A percentile compares a stretch with the other conserved stretches of the same genome.
Evolutionary conservation across 228 moss, liverwort and hornwort genomes (phyloP).

Genomic region (Sphagnum magellanicum): DNA sequence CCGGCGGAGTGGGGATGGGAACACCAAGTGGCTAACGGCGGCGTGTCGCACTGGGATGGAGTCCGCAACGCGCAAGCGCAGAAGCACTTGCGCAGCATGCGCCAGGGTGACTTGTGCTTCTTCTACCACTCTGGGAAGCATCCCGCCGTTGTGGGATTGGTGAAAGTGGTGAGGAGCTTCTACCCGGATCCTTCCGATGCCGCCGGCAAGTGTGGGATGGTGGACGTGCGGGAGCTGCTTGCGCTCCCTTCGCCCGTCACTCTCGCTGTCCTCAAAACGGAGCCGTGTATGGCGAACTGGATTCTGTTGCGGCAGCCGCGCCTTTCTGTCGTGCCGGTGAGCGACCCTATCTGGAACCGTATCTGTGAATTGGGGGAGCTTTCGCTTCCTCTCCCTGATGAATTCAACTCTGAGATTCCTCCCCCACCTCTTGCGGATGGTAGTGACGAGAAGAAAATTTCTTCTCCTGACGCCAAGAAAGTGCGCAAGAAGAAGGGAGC

Average conservation of each 20-base stretch:
- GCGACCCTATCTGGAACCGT: conserved; percentile 55
- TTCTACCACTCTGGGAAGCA: conserved; percentile 76
- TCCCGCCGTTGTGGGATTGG: conserved; percentile 66
- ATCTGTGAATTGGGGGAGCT: conserved; percentile 68
- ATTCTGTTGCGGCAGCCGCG: conserved; percentile 76
- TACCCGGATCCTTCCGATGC: conserved; percentile 69
- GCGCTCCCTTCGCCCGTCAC: conserved; percentile 58
- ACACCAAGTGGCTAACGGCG: conserved; percentile 59
- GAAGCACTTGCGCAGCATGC: conserved; percentile 65
- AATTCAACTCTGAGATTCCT: no score
- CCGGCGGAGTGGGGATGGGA: conserved; percentile 81
- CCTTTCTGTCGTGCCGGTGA: conserved; percentile 77
- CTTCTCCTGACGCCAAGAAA: no score
- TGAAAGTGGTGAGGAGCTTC: conserved; percentile 55
- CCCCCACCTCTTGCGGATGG: no score
- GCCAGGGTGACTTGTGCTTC: conserved; percentile 60
- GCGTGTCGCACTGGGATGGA: conserved; percentile 75
- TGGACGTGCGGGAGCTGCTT: conserved; percentile 64
- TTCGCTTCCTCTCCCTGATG: conserved; percentile 15
- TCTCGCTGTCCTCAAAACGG: conserved; percentile 48
- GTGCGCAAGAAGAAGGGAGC: no score
- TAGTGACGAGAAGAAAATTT: no score
- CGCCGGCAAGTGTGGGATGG: conserved; percentile 72
- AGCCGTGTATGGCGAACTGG: conserved; percentile 49
- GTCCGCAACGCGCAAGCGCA: conserved; percentile 78